Conservation (phyloP, 805 yeast species). For the Barnettozyma salicaria region DNA sequence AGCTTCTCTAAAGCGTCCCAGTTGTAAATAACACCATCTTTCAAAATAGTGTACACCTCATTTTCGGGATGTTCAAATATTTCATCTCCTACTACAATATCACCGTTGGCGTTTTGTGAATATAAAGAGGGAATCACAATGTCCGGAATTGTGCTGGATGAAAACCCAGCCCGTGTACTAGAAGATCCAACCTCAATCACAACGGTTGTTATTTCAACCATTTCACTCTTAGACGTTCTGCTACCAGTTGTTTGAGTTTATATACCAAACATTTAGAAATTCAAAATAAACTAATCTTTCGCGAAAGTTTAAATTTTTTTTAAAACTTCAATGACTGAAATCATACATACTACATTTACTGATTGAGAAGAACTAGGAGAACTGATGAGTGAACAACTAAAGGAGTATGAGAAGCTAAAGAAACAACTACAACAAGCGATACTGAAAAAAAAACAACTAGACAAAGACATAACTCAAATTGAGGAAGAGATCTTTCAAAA, state of each 20-base stretch:
- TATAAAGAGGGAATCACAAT: slow-evolving; percentile 53
- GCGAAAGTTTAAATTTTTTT: too few relatives aligned
- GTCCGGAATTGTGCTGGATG: slow-evolving; percentile 57
- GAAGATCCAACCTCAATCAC: slow-evolving; percentile 66
- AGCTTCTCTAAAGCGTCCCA: slow-evolving; percentile 63
- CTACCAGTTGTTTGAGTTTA: background rate
- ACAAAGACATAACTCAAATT: slow-evolving; percentile 50
- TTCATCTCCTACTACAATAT: slow-evolving; percentile 40
- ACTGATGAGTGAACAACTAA: slow-evolving; percentile 18
- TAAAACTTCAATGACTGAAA: too few relatives aligned
- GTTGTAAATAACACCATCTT: slow-evolving; percentile 61
- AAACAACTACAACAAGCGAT: slow-evolving; percentile 61
- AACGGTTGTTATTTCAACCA: slow-evolving; percentile 43
- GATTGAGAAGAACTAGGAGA: background rate
- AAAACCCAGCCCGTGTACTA: slow-evolving; percentile 64
- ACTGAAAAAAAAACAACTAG: slow-evolving; percentile 55
- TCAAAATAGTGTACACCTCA: slow-evolving; percentile 48
- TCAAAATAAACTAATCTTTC: too few relatives aligned
- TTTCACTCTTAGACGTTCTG: background rate
- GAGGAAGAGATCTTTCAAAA: slow-evolving; percentile 77
- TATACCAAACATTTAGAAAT: background rate
- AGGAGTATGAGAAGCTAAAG: slow-evolving; percentile 61
- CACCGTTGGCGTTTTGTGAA: slow-evolving; percentile 27
- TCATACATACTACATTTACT: too few relatives aligned
- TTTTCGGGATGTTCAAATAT: slow-evolving; percentile 31